Percentiles rank a stretch among this genome's conserved stretches.
These are phyloP conservation scores for Globisporangium paroecandrum DNA, from an alignment of 352 stramenopile species.

Conservation along the genomic window DNA sequence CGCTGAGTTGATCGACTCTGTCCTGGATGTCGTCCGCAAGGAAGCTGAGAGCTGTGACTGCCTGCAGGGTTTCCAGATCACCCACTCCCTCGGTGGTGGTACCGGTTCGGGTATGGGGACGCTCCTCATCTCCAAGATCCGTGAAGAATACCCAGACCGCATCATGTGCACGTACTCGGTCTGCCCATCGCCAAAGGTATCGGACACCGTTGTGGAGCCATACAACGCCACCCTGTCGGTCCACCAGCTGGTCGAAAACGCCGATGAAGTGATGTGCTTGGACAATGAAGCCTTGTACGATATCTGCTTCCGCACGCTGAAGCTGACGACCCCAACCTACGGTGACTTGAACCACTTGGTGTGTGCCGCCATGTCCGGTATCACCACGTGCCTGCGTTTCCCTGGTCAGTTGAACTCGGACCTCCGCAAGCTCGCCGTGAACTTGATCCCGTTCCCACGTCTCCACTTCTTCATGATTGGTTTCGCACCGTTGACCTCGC, in stretches of 20 bases:
- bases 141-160: conserved; percentile 97
- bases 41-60: conserved; percentile 98
- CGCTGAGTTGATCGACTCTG: conserved; percentile 97
- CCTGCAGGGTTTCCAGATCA: conserved; percentile 99
- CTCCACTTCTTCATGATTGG: conserved; percentile 99
- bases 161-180: conserved; percentile 99
- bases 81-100: conserved; percentile 98
- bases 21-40: conserved; percentile 98
- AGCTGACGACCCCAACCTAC: conserved; percentile 98
- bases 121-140: conserved; percentile 95
- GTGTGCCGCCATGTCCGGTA: conserved; percentile 97
- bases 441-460: conserved; percentile 99
- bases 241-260: conserved; percentile 99
- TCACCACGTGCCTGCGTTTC: conserved; percentile 98
- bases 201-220: conserved; percentile 98
- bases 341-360: conserved; percentile 99
- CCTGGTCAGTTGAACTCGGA: conserved; percentile 99
- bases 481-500: conserved; percentile 96
- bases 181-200: conserved; percentile 97
- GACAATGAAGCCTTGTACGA: conserved; percentile 99
- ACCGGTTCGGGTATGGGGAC: conserved; percentile 99
- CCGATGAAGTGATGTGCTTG: conserved; percentile 99
- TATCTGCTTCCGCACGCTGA: conserved; percentile 99
- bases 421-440: conserved; percentile 97
- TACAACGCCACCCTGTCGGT: conserved; percentile 99